These are phyloP conservation scores for Diaporthe capsici DNA, from an alignment of 2,329 filamentous ascomycete species.

Conservation along the genomic window DNA sequence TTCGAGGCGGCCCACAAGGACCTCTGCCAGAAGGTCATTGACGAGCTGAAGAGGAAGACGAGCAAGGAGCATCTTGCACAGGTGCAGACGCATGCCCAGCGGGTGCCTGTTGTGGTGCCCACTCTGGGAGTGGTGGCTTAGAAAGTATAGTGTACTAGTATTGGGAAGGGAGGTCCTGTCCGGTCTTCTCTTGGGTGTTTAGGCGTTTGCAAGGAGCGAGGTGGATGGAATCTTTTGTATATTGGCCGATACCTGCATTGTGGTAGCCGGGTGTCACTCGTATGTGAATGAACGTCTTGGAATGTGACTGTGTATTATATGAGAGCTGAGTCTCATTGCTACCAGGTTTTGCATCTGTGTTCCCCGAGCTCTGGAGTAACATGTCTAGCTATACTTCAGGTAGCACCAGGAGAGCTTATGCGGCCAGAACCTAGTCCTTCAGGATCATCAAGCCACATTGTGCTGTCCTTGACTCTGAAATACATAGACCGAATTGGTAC, in stretches of 20 bases:
- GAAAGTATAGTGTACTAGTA: not conserved
- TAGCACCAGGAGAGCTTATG: not conserved
- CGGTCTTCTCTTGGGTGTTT: not conserved
- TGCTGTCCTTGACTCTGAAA: not conserved
- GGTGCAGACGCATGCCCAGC: not conserved
- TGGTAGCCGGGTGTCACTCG: not conserved
- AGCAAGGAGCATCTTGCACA: slow-evolving; percentile 37
- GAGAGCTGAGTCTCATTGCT: too few relatives aligned
- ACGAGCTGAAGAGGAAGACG: slow-evolving; percentile 43
- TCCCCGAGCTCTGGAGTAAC: not conserved
- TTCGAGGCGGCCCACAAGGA: slow-evolving; percentile 50
- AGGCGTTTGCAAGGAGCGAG: not conserved
- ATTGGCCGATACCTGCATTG: not conserved
- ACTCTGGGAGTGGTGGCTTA: slow-evolving; percentile 4
- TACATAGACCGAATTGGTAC: not conserved
- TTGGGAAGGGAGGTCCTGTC: not conserved
- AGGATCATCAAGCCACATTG: too few relatives aligned
- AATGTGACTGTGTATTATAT: not conserved
- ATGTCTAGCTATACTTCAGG: not conserved
- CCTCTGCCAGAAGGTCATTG: slow-evolving; percentile 50
- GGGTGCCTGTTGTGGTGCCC: not conserved
- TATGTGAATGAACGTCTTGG: not conserved
- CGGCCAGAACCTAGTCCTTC: not conserved
- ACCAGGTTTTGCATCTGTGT: too few relatives aligned
- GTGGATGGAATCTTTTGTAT: not conserved